These are phyloP conservation scores for Pisolithus thermaeus DNA, from an alignment of 1,284 basidiomycete genomes.

Conservation along the genomic window DNA sequence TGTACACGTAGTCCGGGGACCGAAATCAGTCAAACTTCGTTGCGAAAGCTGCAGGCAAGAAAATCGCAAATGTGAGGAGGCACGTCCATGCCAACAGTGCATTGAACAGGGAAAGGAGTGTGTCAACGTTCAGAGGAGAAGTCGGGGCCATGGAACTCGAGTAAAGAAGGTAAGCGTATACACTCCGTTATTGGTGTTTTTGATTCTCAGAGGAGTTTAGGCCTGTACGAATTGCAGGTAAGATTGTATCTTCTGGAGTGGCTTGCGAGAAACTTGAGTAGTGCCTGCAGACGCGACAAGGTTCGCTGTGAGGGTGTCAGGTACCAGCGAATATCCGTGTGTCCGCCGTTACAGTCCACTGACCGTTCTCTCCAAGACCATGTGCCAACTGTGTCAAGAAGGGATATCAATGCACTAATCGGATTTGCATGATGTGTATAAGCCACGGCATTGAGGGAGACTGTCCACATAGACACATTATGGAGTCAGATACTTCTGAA, in stretches of 20 bases:
- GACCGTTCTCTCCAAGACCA: slow-evolving; percentile 31
- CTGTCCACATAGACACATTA: slow-evolving; percentile 36
- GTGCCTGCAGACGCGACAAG: slow-evolving; percentile 45
- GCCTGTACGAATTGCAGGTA: slow-evolving; percentile 56
- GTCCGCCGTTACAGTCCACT: slow-evolving; percentile 5
- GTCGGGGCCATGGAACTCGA: slow-evolving; percentile 49
- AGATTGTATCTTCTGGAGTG: slow-evolving; percentile 6
- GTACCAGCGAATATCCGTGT: slow-evolving; percentile 19
- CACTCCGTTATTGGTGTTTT: neutral
- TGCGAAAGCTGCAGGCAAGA: slow-evolving; percentile 50
- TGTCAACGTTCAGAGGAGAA: slow-evolving; percentile 43
- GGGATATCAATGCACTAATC: slow-evolving; percentile 43
- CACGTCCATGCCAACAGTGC: slow-evolving; percentile 49
- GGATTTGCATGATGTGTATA: slow-evolving; percentile 37
- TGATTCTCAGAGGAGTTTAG: slow-evolving; percentile 25
- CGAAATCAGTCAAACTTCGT: slow-evolving; percentile 50
- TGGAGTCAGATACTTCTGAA: slow-evolving; percentile 28
- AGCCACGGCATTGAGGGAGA: slow-evolving; percentile 37
- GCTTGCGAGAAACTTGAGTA: slow-evolving; percentile 6
- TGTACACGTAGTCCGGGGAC: slow-evolving; percentile 46
- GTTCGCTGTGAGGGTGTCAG: slow-evolving; percentile 51
- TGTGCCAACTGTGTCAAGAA: slow-evolving; percentile 43
- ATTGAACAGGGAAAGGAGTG: slow-evolving; percentile 40
- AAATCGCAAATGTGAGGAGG: slow-evolving; percentile 52
- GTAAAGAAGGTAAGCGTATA: slow-evolving; percentile 48